Conservation (phyloP, 768 basidiomycete genomes). For the Coprinopsis sp. region DNA sequence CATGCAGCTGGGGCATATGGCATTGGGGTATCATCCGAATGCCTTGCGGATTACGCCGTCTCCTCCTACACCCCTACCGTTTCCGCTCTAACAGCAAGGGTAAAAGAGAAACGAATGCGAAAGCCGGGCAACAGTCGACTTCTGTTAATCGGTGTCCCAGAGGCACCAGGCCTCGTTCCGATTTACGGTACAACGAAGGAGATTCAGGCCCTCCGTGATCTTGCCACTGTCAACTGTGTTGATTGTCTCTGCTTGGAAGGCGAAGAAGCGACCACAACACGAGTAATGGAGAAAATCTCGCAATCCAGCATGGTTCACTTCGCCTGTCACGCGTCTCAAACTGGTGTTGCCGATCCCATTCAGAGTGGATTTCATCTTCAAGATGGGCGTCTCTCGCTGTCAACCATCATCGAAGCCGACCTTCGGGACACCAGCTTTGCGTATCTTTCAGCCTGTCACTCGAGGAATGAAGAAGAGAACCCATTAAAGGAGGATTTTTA, state of each 20-base stretch:
- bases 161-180: not conserved
- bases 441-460: constrained; percentile 39
- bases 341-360: constrained; percentile 9
- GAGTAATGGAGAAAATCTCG: constrained; percentile 1
- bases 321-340: constrained; percentile 25
- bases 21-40: not conserved
- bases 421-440: constrained; percentile 23
- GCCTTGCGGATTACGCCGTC: not conserved
- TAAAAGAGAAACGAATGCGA: constrained; percentile 26
- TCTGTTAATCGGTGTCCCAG: constrained; percentile 11
- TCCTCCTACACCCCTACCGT: not conserved
- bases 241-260: not conserved
- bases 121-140: not conserved
- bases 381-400: constrained; percentile 9
- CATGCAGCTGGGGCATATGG: not conserved
- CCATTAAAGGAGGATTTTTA: constrained; percentile 13
- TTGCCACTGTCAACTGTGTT: not conserved
- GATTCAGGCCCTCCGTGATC: not conserved
- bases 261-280: not conserved
- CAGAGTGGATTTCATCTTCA: constrained; percentile 1
- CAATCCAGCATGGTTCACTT: constrained; percentile 21
- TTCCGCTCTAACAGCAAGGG: constrained; percentile 5
- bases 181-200: constrained; percentile 13
- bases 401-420: constrained; percentile 15
- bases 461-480: constrained; percentile 22